A percentile compares a stretch with the other conserved stretches of the same genome.
phyloP scores from a whole-genome alignment of 108 stramenopile species.

The Schizochytrium sp. region DNA sequence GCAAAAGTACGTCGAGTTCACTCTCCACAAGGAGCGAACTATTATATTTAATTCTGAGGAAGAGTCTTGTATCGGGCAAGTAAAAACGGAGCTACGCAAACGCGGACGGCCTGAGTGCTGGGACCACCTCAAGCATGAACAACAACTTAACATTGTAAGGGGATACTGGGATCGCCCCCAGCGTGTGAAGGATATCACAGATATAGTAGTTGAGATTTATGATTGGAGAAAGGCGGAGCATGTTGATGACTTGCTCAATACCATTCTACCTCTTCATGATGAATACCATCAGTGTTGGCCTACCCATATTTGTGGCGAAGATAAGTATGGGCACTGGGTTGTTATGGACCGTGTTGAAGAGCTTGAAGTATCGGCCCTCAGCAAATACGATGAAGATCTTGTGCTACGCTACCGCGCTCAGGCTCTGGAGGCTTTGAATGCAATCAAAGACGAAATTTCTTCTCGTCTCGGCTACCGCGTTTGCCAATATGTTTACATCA shows the following conservation, averaged over 20 bases:
- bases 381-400: slow-evolving; percentile 24
- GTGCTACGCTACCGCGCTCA: slow-evolving; percentile 59
- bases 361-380: slow-evolving; percentile 46
- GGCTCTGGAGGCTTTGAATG: slow-evolving; percentile 30
- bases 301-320: slow-evolving; percentile 29
- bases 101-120: background rate
- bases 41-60: slow-evolving; percentile 50
- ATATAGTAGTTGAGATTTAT: slow-evolving; percentile 3
- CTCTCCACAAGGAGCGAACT: slow-evolving; percentile 21
- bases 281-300: slow-evolving; percentile 52
- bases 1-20: slow-evolving; percentile 38
- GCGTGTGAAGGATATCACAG: slow-evolving; percentile 30
- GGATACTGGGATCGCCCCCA: slow-evolving; percentile 43
- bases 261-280: slow-evolving; percentile 5
- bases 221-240: background rate
- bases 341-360: slow-evolving; percentile 38
- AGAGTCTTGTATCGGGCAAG: background rate
- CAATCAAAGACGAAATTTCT: slow-evolving; percentile 19
- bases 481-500: slow-evolving; percentile 41
- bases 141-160: background rate
- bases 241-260: background rate
- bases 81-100: slow-evolving; percentile 29
- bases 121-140: slow-evolving; percentile 5
- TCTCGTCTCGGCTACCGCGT: slow-evolving; percentile 36
- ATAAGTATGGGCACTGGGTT: slow-evolving; percentile 60